These are phyloP conservation scores for Ceratonia siliqua DNA, from an alignment of 306 rosid genomes.

Conservation along the genomic window DNA sequence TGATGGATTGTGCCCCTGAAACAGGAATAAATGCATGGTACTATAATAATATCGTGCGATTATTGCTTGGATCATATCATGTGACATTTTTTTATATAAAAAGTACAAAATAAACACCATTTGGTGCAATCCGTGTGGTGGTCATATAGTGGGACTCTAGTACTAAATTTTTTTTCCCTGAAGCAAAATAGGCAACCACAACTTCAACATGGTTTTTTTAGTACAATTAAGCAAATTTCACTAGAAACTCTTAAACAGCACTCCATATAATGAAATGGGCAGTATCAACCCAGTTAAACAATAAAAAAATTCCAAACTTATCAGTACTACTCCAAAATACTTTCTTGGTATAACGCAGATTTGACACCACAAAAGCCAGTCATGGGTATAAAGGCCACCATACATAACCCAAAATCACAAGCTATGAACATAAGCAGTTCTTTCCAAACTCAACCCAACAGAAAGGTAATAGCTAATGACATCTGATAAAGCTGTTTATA, in stretches of 20 bases:
- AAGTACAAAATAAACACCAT: too few species aligned
- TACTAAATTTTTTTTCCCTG: too few species aligned
- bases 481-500: neutral
- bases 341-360: neutral
- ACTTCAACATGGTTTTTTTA: neutral
- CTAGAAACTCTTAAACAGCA: neutral
- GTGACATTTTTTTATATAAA: too few species aligned
- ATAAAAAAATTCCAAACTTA: neutral
- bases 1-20: too few species aligned
- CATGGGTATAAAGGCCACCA: neutral
- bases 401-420: neutral
- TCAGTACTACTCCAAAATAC: neutral
- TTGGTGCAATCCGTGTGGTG: too few species aligned
- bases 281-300: neutral
- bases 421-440: neutral
- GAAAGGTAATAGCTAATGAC: neutral
- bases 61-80: too few species aligned
- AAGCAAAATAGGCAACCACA: neutral
- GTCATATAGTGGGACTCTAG: too few species aligned
- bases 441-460: neutral
- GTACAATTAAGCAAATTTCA: neutral
- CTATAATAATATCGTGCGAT: too few species aligned
- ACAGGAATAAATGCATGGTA: too few species aligned
- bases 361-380: constrained; percentile 3
- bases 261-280: neutral